Conservation (phyloP, 106 monocot genomes). For the Dioscorea alata region DNA sequence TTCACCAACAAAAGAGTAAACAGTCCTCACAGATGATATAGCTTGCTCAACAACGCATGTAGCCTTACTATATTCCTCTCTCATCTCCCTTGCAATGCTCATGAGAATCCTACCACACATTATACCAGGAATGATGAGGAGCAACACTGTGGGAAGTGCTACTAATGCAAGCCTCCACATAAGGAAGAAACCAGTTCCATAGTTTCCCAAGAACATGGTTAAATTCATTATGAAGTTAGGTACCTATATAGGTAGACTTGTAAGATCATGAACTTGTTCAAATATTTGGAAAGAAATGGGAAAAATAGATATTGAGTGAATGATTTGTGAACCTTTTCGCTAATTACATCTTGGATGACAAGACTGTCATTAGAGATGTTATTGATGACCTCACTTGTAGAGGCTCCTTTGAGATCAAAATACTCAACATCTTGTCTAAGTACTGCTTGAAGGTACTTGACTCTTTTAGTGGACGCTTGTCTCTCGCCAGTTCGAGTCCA, state of each 20-base stretch:
- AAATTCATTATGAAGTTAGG: slow-evolving; percentile 66
- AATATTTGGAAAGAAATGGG: too few relatives aligned
- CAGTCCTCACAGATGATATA: slow-evolving; percentile 66
- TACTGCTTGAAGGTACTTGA: slow-evolving; percentile 3
- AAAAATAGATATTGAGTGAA: too few relatives aligned
- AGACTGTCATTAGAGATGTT: slow-evolving; percentile 64
- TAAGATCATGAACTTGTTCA: too few relatives aligned
- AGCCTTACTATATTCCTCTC: slow-evolving; percentile 47
- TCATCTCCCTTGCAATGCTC: slow-evolving; percentile 36
- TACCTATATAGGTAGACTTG: slow-evolving; percentile 9
- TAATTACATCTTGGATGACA: slow-evolving; percentile 55
- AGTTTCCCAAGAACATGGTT: slow-evolving; percentile 37
- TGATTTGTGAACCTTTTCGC: slow-evolving; percentile 67
- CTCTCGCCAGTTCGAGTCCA: slow-evolving; percentile 8
- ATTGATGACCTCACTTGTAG: slow-evolving; percentile 16
- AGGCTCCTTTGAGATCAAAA: slow-evolving; percentile 5
- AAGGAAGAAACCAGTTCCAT: slow-evolving; percentile 39
- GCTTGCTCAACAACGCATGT: slow-evolving; percentile 68
- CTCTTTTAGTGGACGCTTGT: slow-evolving; percentile 3
- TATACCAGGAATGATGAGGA: slow-evolving; percentile 58
- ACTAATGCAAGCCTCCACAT: slow-evolving; percentile 55
- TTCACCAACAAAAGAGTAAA: slow-evolving; percentile 82
- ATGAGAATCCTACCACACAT: slow-evolving; percentile 53
- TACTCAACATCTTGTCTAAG: slow-evolving; percentile 6
- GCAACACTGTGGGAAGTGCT: slow-evolving; percentile 41